A percentile compares a stretch with the other conserved stretches of the same genome.
Evolutionary conservation across 176 grass and related monocot genomes (phyloP).

Genomic region (Hordeum marinum): DNA sequence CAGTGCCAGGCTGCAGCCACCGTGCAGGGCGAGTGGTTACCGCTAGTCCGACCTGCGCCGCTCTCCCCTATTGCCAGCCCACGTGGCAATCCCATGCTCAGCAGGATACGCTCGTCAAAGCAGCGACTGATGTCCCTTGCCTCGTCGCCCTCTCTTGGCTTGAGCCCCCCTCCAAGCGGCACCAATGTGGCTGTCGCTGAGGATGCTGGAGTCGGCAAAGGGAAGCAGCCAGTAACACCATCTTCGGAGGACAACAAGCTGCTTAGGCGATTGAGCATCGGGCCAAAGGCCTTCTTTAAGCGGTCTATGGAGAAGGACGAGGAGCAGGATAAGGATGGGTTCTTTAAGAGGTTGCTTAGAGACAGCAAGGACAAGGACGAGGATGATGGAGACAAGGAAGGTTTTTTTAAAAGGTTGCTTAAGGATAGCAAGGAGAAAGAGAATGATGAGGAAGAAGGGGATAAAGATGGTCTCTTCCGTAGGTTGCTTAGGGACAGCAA

Average conservation of each 20-base stretch:
- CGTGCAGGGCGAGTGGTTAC: constrained; percentile 69
- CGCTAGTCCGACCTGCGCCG: constrained; percentile 39
- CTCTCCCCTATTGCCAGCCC: constrained; percentile 54
- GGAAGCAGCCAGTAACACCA: constrained; percentile 42
- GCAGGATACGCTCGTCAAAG: constrained; percentile 84
- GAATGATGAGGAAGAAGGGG: constrained; percentile 53
- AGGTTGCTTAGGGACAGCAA: constrained; percentile 59
- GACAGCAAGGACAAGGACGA: constrained; percentile 82
- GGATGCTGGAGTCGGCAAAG: constrained; percentile 32
- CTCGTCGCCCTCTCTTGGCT: constrained; percentile 50
- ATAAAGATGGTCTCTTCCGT: constrained; percentile 64
- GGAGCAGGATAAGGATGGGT: constrained; percentile 77
- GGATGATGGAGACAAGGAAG: constrained; percentile 69
- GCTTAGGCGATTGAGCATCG: constrained; percentile 82
- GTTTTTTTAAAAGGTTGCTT: constrained; percentile 76
- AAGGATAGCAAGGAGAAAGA: constrained; percentile 65
- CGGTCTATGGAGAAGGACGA: constrained; percentile 84
- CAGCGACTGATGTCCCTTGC: constrained; percentile 78
- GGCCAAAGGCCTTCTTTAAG: constrained; percentile 78
- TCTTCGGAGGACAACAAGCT: constrained; percentile 87
- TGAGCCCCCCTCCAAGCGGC: constrained; percentile 26
- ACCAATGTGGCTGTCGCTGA: constrained; percentile 28
- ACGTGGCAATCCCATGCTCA: constrained; percentile 75
- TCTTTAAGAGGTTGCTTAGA: constrained; percentile 87
- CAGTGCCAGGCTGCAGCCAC: constrained; percentile 86